A percentile compares a stretch with the other conserved stretches of the same genome.
Evolutionary conservation across 805 yeast genomes (phyloP).

Genomic region (Yarrowia sp.): DNA sequence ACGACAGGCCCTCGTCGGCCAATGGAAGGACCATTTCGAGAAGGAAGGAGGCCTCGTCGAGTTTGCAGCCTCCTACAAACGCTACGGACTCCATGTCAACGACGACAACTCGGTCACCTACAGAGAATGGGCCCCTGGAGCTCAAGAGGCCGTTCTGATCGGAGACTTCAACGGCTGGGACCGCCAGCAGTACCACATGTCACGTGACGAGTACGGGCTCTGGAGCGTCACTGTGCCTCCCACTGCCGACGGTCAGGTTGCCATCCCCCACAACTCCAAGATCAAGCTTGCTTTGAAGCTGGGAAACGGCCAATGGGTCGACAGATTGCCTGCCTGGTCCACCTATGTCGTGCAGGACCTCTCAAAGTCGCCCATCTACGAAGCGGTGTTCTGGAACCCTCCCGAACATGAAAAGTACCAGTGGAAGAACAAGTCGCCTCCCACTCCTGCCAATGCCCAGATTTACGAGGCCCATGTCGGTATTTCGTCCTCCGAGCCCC

Average conservation of each 20-base stretch:
- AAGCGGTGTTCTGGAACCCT: constrained; percentile 95
- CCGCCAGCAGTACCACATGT: constrained; percentile 60
- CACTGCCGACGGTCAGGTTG: constrained; percentile 57
- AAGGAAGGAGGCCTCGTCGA: constrained; percentile 69
- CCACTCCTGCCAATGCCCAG: constrained; percentile 59
- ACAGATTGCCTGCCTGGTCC: constrained; percentile 90
- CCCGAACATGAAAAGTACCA: constrained; percentile 55
- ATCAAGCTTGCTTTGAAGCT: constrained; percentile 68
- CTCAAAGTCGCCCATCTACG: constrained; percentile 61
- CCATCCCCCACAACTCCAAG: constrained; percentile 82
- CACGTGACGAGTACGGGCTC: constrained; percentile 68
- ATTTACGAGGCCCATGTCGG: constrained; percentile 95
- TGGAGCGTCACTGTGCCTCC: constrained; percentile 71
- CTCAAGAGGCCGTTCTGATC: constrained; percentile 71
- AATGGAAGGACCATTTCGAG: constrained; percentile 65
- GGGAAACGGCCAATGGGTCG: constrained; percentile 68
- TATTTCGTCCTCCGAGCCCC: constrained; percentile 88
- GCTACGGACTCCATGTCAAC: constrained; percentile 77
- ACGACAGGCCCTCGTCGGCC: constrained; percentile 69
- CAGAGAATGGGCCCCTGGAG: constrained; percentile 92
- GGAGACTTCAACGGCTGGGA: constrained; percentile 95
- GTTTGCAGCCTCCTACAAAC: constrained; percentile 78
- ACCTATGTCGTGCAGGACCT: constrained; percentile 74
- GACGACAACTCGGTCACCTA: constrained; percentile 63
- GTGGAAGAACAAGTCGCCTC: constrained; percentile 73